Evolutionary conservation across 768 basidiomycete genomes (phyloP).

Genomic region (Butyriboletus loyo): DNA sequence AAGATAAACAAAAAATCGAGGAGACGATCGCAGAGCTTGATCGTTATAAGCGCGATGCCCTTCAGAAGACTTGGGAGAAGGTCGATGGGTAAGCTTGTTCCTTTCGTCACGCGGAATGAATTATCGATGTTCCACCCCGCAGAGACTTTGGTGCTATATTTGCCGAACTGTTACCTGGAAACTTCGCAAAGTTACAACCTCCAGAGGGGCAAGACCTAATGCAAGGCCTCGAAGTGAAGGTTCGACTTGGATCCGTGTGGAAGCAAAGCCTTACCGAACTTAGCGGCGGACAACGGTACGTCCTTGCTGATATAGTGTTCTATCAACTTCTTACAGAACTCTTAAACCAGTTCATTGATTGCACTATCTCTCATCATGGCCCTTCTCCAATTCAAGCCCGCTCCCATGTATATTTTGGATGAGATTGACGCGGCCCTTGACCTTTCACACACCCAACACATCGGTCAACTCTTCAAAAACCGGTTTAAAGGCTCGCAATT

Average conservation of each 20-base stretch:
- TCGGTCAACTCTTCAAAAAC: slow-evolving; percentile 95
- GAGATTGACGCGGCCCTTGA: slow-evolving; percentile 98
- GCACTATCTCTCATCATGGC: slow-evolving; percentile 98
- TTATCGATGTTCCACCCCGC: not conserved
- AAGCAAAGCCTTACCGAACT: slow-evolving; percentile 96
- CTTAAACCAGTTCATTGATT: slow-evolving; percentile 75
- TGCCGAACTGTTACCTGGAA: slow-evolving; percentile 91
- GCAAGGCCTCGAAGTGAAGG: slow-evolving; percentile 96
- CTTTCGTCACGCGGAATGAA: not conserved
- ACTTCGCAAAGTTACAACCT: slow-evolving; percentile 92
- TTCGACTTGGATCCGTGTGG: slow-evolving; percentile 92
- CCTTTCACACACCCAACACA: slow-evolving; percentile 94
- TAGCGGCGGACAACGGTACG: slow-evolving; percentile 93
- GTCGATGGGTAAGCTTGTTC: slow-evolving; percentile 70
- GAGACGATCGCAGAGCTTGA: slow-evolving; percentile 91
- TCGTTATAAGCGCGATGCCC: slow-evolving; percentile 88
- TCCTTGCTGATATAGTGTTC: not conserved
- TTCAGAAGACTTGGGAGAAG: slow-evolving; percentile 94
- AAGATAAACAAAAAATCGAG: slow-evolving; percentile 95
- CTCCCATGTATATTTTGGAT: slow-evolving; percentile 98
- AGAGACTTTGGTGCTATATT: slow-evolving; percentile 98
- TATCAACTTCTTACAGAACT: not conserved
- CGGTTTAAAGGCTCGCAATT: slow-evolving; percentile 98
- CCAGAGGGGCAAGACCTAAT: slow-evolving; percentile 93
- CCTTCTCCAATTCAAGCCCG: slow-evolving; percentile 97